A percentile compares a stretch with the other conserved stretches of the same genome.
phyloP scores from a whole-genome alignment of 768 basidiomycete species.

The Phallus indusiatus region DNA sequence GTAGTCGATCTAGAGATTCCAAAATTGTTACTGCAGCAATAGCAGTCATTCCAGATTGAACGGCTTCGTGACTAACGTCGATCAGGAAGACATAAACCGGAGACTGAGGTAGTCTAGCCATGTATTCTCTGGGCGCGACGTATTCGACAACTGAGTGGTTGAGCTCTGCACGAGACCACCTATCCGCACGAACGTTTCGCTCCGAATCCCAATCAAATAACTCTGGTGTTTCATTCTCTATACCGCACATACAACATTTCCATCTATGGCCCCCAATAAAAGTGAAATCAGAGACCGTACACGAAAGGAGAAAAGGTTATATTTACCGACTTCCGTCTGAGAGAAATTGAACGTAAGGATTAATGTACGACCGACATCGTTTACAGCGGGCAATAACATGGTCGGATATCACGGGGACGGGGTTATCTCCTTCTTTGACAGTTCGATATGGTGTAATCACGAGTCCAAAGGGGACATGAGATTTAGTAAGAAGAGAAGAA shows the following conservation, averaged over 20 bases:
- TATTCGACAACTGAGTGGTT: slow-evolving; percentile 94
- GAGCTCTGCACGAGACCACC: slow-evolving; percentile 89
- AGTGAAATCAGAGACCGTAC: not conserved
- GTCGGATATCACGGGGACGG: slow-evolving; percentile 88
- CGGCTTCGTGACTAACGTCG: slow-evolving; percentile 87
- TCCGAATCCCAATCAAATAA: slow-evolving; percentile 97
- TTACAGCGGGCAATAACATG: slow-evolving; percentile 94
- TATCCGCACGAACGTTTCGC: slow-evolving; percentile 87
- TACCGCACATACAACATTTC: slow-evolving; percentile 98
- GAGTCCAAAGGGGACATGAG: slow-evolving; percentile 83
- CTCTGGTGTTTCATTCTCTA: slow-evolving; percentile 97
- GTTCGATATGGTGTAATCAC: slow-evolving; percentile 87
- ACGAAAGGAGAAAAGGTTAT: not conserved
- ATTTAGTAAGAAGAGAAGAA: slow-evolving; percentile 76
- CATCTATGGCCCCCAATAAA: slow-evolving; percentile 44
- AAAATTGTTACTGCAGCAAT: slow-evolving; percentile 94
- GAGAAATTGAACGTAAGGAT: slow-evolving; percentile 95
- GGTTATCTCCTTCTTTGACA: slow-evolving; percentile 70
- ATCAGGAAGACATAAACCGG: slow-evolving; percentile 98
- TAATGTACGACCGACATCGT: slow-evolving; percentile 93
- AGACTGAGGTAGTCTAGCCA: slow-evolving; percentile 97
- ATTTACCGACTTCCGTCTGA: slow-evolving; percentile 87
- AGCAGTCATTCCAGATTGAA: slow-evolving; percentile 95
- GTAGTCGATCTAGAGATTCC: slow-evolving; percentile 90
- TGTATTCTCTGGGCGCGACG: slow-evolving; percentile 97